phyloP scores from a whole-genome alignment of 2,329 filamentous ascomycete genomes.

The Zymoseptoria brevis region DNA sequence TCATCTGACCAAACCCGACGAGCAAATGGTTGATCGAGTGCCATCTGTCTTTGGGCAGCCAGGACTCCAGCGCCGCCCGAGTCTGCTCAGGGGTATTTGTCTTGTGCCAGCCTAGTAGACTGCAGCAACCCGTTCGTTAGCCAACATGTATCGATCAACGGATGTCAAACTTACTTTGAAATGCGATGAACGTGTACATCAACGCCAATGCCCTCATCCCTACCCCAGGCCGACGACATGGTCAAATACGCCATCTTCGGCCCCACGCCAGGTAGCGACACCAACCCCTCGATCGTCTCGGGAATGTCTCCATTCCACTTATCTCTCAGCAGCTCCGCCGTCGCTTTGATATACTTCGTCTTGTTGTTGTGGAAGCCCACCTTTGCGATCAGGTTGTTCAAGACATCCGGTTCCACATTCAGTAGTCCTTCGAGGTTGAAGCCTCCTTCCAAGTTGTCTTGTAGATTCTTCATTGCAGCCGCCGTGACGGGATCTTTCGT shows the following conservation, averaged over 20 bases:
- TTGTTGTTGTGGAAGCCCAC: conserved; percentile 96
- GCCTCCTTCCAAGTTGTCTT: conserved; percentile 59
- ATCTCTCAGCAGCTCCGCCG: conserved; percentile 65
- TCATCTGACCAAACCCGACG: conserved; percentile 79
- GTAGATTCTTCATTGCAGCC: conserved; percentile 69
- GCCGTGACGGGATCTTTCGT: conserved; percentile 90
- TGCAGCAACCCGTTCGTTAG: background rate
- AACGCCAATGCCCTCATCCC: conserved; percentile 73
- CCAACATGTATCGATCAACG: background rate
- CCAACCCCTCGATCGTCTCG: conserved; percentile 64
- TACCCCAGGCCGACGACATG: conserved; percentile 66
- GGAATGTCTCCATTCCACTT: conserved; percentile 70
- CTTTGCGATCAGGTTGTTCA: conserved; percentile 70
- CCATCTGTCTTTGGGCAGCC: conserved; percentile 80
- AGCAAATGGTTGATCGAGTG: conserved; percentile 86
- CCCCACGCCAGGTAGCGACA: conserved; percentile 74
- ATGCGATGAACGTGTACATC: conserved; percentile 94
- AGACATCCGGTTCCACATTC: conserved; percentile 54
- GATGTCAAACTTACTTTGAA: conserved; percentile 52
- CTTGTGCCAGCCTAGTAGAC: conserved; percentile 80
- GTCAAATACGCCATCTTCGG: conserved; percentile 94
- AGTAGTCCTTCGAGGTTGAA: conserved; percentile 73
- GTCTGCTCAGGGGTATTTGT: conserved; percentile 79
- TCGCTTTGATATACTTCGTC: conserved; percentile 61
- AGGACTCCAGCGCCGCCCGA: conserved; percentile 63